Conservation (phyloP, 805 yeast genomes). For the Wickerhamomyces bovis region DNA sequence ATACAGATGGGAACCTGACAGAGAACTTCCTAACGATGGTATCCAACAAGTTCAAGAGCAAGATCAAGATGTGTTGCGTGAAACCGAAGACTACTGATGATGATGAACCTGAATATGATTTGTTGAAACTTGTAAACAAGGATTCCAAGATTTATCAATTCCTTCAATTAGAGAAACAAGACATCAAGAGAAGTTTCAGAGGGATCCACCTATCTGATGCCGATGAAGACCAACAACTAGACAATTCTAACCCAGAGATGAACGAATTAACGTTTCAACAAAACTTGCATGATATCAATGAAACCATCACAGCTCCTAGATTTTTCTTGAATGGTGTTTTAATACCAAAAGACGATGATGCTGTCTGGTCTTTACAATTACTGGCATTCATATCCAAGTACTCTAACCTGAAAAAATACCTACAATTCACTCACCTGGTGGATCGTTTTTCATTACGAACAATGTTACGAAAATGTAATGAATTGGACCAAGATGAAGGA, state of each 20-base stretch:
- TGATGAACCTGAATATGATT: neutral
- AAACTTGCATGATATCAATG: constrained; percentile 17
- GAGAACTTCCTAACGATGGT: constrained; percentile 15
- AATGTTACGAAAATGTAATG: constrained; percentile 10
- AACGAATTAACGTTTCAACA: constrained; percentile 8
- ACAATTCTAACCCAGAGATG: constrained; percentile 1
- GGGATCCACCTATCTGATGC: neutral
- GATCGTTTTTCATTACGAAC: constrained; percentile 57
- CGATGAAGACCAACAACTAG: neutral
- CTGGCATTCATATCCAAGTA: constrained; percentile 92
- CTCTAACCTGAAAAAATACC: constrained; percentile 63
- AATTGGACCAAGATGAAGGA: constrained; percentile 21
- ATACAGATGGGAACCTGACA: constrained; percentile 8
- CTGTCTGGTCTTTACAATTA: constrained; percentile 87
- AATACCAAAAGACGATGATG: constrained; percentile 90
- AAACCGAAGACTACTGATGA: neutral
- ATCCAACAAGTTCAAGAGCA: constrained; percentile 6
- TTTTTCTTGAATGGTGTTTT: constrained; percentile 60
- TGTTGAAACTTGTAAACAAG: neutral
- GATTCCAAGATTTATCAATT: neutral
- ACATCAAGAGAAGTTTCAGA: neutral
- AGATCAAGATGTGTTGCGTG: neutral
- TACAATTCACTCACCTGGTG: constrained; percentile 73
- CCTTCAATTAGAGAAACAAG: neutral
- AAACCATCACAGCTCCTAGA: constrained; percentile 40